Evolutionary conservation across 2,329 filamentous ascomycete genomes (phyloP).

Genomic region (Epichloe coenophiala): DNA sequence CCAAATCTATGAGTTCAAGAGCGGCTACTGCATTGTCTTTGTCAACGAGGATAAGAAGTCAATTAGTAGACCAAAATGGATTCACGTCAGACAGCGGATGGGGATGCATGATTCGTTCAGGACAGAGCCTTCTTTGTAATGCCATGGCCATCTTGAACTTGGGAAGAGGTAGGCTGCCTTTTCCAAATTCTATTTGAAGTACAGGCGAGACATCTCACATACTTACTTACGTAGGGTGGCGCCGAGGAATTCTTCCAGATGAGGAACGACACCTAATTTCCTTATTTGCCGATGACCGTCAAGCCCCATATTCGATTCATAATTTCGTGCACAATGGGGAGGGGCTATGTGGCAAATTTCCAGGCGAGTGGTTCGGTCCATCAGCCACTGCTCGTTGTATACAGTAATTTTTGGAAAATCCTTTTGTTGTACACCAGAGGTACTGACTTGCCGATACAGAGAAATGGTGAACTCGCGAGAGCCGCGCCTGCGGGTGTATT

Average conservation of each 20-base stretch:
- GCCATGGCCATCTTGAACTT: constrained; percentile 58
- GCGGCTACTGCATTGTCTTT: constrained; percentile 63
- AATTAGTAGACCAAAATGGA: constrained; percentile 62
- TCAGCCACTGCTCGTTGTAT: constrained; percentile 91
- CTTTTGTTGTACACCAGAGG: not conserved
- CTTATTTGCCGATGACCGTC: constrained; percentile 75
- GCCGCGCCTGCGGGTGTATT: constrained; percentile 63
- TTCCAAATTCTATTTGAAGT: not conserved
- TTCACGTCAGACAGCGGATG: constrained; percentile 93
- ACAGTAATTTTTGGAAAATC: constrained; percentile 44
- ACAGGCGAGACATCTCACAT: constrained; percentile 1
- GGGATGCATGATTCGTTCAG: constrained; percentile 98
- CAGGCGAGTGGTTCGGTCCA: constrained; percentile 98
- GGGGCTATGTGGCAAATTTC: constrained; percentile 78
- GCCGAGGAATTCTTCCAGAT: constrained; percentile 40
- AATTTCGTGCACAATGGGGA: constrained; percentile 91
- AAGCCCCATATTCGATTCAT: constrained; percentile 86
- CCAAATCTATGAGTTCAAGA: constrained; percentile 62
- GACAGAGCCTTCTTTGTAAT: constrained; percentile 86
- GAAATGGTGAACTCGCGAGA: constrained; percentile 58
- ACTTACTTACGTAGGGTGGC: constrained; percentile 47
- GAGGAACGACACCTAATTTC: constrained; percentile 62
- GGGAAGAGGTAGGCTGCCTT: constrained; percentile 53
- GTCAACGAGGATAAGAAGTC: constrained; percentile 68
- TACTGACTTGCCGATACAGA: constrained; percentile 28